Conservation (phyloP, 495 filamentous ascomycete species). For the Penicillium turbatum region DNA sequence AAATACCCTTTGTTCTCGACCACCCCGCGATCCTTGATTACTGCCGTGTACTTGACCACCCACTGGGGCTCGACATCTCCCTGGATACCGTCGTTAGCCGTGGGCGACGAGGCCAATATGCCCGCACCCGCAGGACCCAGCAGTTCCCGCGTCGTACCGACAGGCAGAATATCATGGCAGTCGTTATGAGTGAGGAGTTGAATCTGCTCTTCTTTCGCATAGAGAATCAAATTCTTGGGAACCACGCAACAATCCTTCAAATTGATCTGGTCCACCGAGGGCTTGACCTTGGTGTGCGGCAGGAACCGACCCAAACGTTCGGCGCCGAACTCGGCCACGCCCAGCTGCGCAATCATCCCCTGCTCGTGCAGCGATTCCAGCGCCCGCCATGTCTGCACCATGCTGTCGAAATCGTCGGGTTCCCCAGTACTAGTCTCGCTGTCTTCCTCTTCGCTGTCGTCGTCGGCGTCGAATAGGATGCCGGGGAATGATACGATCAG, state of each 20-base stretch:
- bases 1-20: constrained; percentile 99
- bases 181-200: constrained; percentile 93
- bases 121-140: constrained; percentile 65
- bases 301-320: constrained; percentile 70
- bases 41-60: constrained; percentile 97
- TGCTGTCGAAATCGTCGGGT: constrained; percentile 57
- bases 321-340: constrained; percentile 85
- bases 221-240: constrained; percentile 77
- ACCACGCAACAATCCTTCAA: constrained; percentile 95
- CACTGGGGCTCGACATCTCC: constrained; percentile 82
- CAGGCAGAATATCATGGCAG: constrained; percentile 83
- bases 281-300: constrained; percentile 62
- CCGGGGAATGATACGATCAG: constrained; percentile 91
- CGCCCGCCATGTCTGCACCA: constrained; percentile 64
- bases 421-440: constrained; percentile 53
- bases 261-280: constrained; percentile 93
- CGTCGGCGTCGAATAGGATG: constrained; percentile 89
- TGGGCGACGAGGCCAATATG: constrained; percentile 53
- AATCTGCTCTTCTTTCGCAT: constrained; percentile 79
- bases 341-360: constrained; percentile 68
- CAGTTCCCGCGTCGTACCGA: constrained; percentile 76
- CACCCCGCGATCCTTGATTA: constrained; percentile 93
- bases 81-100: constrained; percentile 48
- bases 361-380: constrained; percentile 69
- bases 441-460: constrained; percentile 69